These are phyloP conservation scores for Eucalyptus sp. DNA, from an alignment of 345 rosid species.

Conservation along the genomic window DNA sequence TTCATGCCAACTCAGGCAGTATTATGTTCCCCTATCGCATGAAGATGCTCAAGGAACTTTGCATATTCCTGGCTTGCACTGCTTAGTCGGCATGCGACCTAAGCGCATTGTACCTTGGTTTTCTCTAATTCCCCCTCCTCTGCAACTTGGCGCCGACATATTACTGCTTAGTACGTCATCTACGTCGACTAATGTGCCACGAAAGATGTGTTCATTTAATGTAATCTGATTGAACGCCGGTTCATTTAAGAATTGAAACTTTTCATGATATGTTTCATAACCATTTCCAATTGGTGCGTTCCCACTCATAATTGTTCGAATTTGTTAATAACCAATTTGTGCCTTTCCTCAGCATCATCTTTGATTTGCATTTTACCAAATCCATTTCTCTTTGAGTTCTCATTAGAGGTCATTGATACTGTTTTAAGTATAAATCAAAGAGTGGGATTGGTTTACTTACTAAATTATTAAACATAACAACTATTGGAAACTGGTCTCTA, in stretches of 20 bases:
- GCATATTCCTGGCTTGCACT: background rate
- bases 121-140: background rate
- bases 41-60: background rate
- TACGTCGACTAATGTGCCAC: background rate
- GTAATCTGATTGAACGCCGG: background rate
- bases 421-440: background rate
- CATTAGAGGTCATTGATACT: background rate
- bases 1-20: background rate
- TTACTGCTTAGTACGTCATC: background rate
- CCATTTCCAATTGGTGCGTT: accelerated
- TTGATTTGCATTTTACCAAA: background rate
- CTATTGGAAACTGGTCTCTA: background rate
- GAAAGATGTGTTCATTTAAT: background rate
- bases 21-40: background rate
- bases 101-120: background rate
- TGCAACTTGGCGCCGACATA: background rate
- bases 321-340: background rate
- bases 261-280: background rate
- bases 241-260: background rate
- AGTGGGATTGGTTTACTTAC: background rate
- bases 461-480: background rate
- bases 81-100: background rate
- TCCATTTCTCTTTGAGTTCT: background rate
- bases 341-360: background rate
- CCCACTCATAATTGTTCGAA: background rate